These are phyloP conservation scores for Akebia trifoliata DNA, from an alignment of 164 flowering plant species.

Conservation along the genomic window DNA sequence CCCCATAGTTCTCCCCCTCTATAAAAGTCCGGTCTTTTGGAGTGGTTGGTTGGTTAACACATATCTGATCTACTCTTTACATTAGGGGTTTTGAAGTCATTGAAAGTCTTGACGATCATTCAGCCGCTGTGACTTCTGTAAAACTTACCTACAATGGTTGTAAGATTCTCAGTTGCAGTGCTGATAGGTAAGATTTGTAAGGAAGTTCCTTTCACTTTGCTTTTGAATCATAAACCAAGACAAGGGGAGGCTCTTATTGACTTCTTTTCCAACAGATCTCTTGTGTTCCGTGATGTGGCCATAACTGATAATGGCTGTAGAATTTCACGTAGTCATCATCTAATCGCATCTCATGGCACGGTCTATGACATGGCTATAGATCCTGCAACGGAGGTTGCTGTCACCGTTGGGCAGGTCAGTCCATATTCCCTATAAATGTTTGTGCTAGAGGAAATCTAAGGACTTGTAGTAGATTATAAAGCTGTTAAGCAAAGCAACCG, in stretches of 20 bases:
- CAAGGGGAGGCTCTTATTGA: not conserved
- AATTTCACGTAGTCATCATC: conserved; percentile 33
- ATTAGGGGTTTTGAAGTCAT: conserved; percentile 57
- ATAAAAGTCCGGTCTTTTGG: too few species aligned
- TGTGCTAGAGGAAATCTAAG: not conserved
- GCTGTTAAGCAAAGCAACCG: too few species aligned
- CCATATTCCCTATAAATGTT: not conserved
- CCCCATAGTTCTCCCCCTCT: not conserved
- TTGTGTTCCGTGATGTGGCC: conserved; percentile 51
- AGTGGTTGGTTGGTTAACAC: too few species aligned
- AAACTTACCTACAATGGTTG: conserved; percentile 37
- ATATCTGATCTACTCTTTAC: conserved; percentile 8
- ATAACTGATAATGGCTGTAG: conserved; percentile 25
- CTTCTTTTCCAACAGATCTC: conserved; percentile 35
- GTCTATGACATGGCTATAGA: conserved; percentile 68
- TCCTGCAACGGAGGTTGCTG: conserved; percentile 40
- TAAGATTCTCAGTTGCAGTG: conserved; percentile 62
- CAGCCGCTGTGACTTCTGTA: conserved; percentile 62
- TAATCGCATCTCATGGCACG: conserved; percentile 52
- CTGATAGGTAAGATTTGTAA: conserved; percentile 47
- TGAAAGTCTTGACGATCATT: conserved; percentile 58
- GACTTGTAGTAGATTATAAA: not conserved
- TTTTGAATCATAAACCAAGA: not conserved
- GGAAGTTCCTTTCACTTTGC: not conserved
- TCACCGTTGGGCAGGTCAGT: conserved; percentile 68